Evolutionary conservation across 1,284 basidiomycete species (phyloP).

Genomic region (Sutorius eximius): DNA sequence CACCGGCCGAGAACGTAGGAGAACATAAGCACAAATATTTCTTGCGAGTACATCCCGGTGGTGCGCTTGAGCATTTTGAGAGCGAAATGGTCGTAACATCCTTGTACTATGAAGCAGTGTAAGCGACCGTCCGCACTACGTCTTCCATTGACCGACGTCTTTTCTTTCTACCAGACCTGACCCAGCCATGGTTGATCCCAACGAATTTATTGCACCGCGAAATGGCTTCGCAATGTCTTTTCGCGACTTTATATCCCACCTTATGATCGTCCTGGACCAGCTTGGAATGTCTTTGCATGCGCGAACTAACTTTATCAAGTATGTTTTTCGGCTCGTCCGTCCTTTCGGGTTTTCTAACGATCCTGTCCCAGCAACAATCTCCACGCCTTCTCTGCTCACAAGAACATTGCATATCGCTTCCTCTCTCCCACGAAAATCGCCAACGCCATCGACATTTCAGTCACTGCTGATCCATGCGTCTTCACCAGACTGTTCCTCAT

Average conservation of each 20-base stretch:
- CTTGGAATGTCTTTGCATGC: slow-evolving; percentile 77
- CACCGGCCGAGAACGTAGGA: slow-evolving; percentile 62
- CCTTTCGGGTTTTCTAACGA: not conserved
- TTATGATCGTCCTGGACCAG: slow-evolving; percentile 74
- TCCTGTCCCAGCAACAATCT: slow-evolving; percentile 61
- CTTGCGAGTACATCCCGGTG: slow-evolving; percentile 73
- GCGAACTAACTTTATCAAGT: slow-evolving; percentile 77
- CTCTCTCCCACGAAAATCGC: slow-evolving; percentile 73
- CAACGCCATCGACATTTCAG: slow-evolving; percentile 78
- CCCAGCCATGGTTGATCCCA: slow-evolving; percentile 66
- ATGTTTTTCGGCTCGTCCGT: slow-evolving; percentile 21
- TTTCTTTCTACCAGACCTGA: slow-evolving; percentile 55
- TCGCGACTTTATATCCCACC: slow-evolving; percentile 72
- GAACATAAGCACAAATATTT: slow-evolving; percentile 79
- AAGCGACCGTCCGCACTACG: slow-evolving; percentile 29
- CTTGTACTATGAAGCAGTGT: slow-evolving; percentile 78
- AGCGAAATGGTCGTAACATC: slow-evolving; percentile 73
- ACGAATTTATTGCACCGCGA: slow-evolving; percentile 70
- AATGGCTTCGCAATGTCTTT: slow-evolving; percentile 81
- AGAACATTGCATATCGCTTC: slow-evolving; percentile 85
- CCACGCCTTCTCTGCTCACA: slow-evolving; percentile 65
- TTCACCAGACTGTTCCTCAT: slow-evolving; percentile 84
- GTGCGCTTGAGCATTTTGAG: slow-evolving; percentile 78
- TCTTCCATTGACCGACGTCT: slow-evolving; percentile 8
- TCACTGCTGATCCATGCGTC: slow-evolving; percentile 73